A percentile compares a stretch with the other conserved stretches of the same genome.
Evolutionary conservation across 2,329 filamentous ascomycete genomes (phyloP).

Genomic region (Mycosphaerella arachidis): DNA sequence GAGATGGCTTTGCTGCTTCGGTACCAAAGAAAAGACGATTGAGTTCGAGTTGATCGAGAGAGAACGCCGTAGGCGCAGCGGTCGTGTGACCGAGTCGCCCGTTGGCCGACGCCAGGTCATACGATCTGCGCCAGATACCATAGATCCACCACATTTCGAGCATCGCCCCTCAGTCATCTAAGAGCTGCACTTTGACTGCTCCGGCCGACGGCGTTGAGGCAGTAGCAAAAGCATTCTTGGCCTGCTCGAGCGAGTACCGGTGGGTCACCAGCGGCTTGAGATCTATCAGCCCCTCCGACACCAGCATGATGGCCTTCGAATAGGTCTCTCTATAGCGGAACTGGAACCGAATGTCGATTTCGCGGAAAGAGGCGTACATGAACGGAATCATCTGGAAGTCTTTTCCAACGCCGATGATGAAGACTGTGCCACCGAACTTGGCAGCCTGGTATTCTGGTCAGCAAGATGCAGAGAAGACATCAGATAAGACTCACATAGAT

Average conservation of each 20-base stretch:
- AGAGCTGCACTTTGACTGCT: slow-evolving; percentile 35
- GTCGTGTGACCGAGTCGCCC: not conserved
- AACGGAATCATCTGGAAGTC: slow-evolving; percentile 37
- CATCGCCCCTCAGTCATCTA: slow-evolving; percentile 24
- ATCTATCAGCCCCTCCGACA: slow-evolving; percentile 36
- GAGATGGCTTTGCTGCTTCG: not conserved
- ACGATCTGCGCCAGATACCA: not conserved
- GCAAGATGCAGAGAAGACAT: not conserved
- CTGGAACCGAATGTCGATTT: slow-evolving; percentile 40
- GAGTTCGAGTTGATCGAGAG: slow-evolving; percentile 1
- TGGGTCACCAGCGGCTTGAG: slow-evolving; percentile 39
- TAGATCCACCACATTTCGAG: not conserved
- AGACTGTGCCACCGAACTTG: slow-evolving; percentile 36
- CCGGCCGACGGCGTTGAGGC: slow-evolving; percentile 34
- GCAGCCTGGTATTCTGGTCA: slow-evolving; percentile 22
- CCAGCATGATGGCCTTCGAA: slow-evolving; percentile 40
- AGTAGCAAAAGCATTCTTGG: slow-evolving; percentile 35
- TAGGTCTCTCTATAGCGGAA: slow-evolving; percentile 40
- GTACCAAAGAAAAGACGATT: not conserved
- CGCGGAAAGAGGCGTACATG: slow-evolving; percentile 35
- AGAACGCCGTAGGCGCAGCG: not conserved
- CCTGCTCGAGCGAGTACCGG: slow-evolving; percentile 35
- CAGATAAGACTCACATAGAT: slow-evolving; percentile 29
- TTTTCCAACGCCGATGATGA: slow-evolving; percentile 36
- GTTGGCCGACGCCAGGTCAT: not conserved